A percentile compares a stretch with the other conserved stretches of the same genome.
These are phyloP conservation scores for Spiraea crenata DNA, from an alignment of 331 rosid genomes.

Conservation along the genomic window DNA sequence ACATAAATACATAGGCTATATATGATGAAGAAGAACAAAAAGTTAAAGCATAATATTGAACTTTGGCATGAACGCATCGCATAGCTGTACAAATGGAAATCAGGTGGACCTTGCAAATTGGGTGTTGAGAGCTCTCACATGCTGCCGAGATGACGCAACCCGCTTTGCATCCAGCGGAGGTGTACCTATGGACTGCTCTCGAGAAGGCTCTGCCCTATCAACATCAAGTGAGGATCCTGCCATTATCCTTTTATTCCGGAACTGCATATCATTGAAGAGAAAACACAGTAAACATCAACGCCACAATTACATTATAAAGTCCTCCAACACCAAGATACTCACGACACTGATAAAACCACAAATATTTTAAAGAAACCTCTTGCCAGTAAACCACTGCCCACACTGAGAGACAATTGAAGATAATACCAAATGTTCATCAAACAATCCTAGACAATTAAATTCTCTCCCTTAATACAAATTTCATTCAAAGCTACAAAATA, in stretches of 20 bases:
- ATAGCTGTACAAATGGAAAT: constrained; percentile 19
- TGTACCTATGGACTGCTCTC: constrained; percentile 34
- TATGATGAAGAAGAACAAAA: constrained; percentile 5
- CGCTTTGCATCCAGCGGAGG: constrained; percentile 55
- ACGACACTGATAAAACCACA: too few species aligned
- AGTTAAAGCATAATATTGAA: background rate
- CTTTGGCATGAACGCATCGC: constrained; percentile 5
- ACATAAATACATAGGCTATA: background rate
- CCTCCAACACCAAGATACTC: background rate
- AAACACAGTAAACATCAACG: constrained; percentile 28
- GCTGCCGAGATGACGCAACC: constrained; percentile 87
- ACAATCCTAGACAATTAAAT: background rate
- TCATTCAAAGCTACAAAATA: background rate
- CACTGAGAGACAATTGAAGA: background rate
- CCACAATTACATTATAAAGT: background rate
- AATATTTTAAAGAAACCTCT: too few species aligned
- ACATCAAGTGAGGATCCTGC: constrained; percentile 68
- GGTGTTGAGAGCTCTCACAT: constrained; percentile 97
- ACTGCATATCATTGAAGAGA: constrained; percentile 51
- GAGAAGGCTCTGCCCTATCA: constrained; percentile 80
- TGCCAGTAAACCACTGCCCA: background rate
- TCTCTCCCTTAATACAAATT: background rate
- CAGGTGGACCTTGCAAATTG: constrained; percentile 87
- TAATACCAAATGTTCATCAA: background rate
- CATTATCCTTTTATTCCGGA: constrained; percentile 74